Percentiles rank a stretch among this genome's conserved stretches.
These are phyloP conservation scores for Fonsecaea monophora DNA, from an alignment of 2,329 filamentous ascomycete species.

Conservation along the genomic window DNA sequence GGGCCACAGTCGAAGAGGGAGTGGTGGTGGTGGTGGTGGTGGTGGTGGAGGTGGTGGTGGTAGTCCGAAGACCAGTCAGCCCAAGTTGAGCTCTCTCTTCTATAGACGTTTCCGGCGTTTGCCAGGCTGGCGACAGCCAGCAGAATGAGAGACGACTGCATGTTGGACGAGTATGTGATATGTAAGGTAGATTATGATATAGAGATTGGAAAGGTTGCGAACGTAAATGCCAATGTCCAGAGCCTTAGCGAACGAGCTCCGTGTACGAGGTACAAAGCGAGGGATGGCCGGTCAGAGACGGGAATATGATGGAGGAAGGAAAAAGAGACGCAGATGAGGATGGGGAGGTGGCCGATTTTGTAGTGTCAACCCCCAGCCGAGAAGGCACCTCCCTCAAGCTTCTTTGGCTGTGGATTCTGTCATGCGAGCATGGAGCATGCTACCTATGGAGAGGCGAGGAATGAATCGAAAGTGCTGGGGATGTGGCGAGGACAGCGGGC, in stretches of 20 bases:
- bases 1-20: background rate
- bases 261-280: slow-evolving; percentile 35
- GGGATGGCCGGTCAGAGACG: slow-evolving; percentile 15
- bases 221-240: slow-evolving; percentile 39
- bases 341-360: slow-evolving; percentile 27
- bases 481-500: slow-evolving; percentile 12
- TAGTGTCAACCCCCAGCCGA: slow-evolving; percentile 4
- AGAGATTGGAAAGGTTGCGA: slow-evolving; percentile 5
- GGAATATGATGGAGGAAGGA: slow-evolving; percentile 23
- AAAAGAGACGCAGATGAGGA: slow-evolving; percentile 10
- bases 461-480: slow-evolving; percentile 5
- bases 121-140: slow-evolving; percentile 41
- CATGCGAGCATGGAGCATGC: slow-evolving; percentile 5
- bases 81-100: slow-evolving; percentile 34
- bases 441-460: background rate
- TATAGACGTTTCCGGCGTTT: slow-evolving; percentile 34
- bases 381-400: background rate
- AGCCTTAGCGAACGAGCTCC: slow-evolving; percentile 59
- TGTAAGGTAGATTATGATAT: slow-evolving; percentile 8
- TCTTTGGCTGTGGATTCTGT: slow-evolving; percentile 5
- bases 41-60: slow-evolving; percentile 40
- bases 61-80: slow-evolving; percentile 39
- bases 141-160: slow-evolving; percentile 38
- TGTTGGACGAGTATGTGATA: slow-evolving; percentile 21
- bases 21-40: slow-evolving; percentile 36